Base-by-base conservation (phyloP, 495 filamentous ascomycete genomes). In the Eremomyces bilateralis region DNA sequence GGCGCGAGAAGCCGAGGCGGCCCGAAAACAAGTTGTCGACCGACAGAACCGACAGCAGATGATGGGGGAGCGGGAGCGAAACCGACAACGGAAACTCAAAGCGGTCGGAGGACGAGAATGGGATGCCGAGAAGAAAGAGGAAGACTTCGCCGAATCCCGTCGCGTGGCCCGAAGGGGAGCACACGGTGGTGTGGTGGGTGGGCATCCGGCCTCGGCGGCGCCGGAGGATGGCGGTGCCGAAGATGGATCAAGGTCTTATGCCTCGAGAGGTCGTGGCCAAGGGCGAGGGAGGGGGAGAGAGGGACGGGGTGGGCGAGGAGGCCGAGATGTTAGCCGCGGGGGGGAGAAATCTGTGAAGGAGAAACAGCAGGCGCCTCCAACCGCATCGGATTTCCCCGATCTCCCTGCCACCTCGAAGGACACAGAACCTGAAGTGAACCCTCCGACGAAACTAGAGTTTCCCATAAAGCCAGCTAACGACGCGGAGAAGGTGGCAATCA, bases 111-210 rank as follows among this genome's bases (percentile, higher is more conserved):
- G 67, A 2, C 56, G 78, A 28, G 78, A 83, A 50, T 84, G 78
- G 78, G 78, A 84, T 57, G 61, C 63, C 12, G 65, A 72, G 41
- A 83, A 84, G 50, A 63, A 62, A 16, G 74, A 80, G 41, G 31
- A 16, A 1, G 44, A 41, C 4, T 61, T 54, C 29, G 52, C 53
- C 1, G 54, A 53, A 27, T 54, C 53, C 32, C 44, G 47, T 34
- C 51, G 62, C 22, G 59, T 61, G 1, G 58, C 37, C 37, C 44
- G 65, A 13, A 56, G 72, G 31, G 71, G 71, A 6, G 68, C 66
- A 44, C 61, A 71, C 47, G 72, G 73, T 11, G 71, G 68, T 20
- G 62, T 74, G 11, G 47, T 33, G 10, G 39, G 33, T 1, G 18
- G 21, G 21, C 25, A n/a, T 13, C 35, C 25, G 10, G 20, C 17